Conservation (phyloP, 2,329 filamentous ascomycete species). For the Xylariales sp. region DNA sequence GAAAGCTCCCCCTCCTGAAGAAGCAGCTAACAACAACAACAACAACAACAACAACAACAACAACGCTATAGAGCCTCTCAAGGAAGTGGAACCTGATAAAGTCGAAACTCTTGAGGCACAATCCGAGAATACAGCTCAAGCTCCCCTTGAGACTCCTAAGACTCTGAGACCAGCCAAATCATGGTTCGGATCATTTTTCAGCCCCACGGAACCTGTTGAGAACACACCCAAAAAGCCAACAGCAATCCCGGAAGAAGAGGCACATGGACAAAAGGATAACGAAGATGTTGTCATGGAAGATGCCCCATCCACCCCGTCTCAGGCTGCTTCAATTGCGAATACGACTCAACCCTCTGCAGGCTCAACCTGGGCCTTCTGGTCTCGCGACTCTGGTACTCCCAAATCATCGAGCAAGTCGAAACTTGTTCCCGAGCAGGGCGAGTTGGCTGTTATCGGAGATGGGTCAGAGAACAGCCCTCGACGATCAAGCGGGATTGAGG, state of each 20-base stretch:
- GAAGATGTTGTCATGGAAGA: conserved; percentile 41
- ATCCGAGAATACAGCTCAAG: conserved; percentile 2
- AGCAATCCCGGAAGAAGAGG: conserved; percentile 13
- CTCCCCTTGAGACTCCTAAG: conserved; percentile 10
- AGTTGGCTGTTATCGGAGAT: conserved; percentile 55
- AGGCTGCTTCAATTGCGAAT: conserved; percentile 11
- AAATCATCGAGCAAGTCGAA: conserved; percentile 21
- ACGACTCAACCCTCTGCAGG: conserved; percentile 40
- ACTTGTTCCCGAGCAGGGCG: conserved; percentile 36
- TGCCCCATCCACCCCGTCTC: conserved; percentile 26
- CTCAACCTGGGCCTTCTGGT: conserved; percentile 82
- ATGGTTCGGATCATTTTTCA: conserved; percentile 31
- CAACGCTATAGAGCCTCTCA: conserved; percentile 11
- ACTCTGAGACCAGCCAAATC: conserved; percentile 19
- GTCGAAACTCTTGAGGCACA: conserved; percentile 5
- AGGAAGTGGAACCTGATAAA: conserved; percentile 13
- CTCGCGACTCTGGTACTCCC: conserved; percentile 46
- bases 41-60: conserved; percentile 8
- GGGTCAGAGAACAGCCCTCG: conserved; percentile 52
- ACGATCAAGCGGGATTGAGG: conserved; percentile 38
- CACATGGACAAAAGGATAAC: conserved; percentile 22
- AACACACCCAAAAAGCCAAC: conserved; percentile 8
- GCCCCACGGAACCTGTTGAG: conserved; percentile 10
- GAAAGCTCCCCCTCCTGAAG: conserved; percentile 17
- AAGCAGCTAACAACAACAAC: conserved; percentile 8